phyloP scores from a whole-genome alignment of 2,329 filamentous ascomycete genomes.

The Metarhizium robertsii region DNA sequence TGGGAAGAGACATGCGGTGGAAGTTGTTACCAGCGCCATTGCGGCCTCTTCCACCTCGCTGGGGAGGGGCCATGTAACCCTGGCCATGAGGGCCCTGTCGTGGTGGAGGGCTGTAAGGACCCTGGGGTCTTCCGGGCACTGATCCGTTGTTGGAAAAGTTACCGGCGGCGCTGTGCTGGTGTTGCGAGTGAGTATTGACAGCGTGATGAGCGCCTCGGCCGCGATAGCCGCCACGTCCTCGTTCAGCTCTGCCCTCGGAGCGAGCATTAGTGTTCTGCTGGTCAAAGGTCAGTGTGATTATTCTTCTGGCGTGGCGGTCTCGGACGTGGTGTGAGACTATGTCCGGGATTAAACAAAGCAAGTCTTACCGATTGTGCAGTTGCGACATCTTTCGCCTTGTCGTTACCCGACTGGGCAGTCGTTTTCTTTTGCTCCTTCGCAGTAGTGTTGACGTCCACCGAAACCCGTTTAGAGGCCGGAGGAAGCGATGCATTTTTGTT shows the following conservation, averaged over 20 bases:
- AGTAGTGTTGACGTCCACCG: slow-evolving; percentile 27
- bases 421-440: slow-evolving; percentile 38
- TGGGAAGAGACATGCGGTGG: slow-evolving; percentile 31
- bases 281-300: not conserved
- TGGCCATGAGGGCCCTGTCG: slow-evolving; percentile 29
- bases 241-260: slow-evolving; percentile 29
- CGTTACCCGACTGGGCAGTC: slow-evolving; percentile 20
- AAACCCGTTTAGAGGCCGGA: slow-evolving; percentile 33
- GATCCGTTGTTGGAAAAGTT: slow-evolving; percentile 27
- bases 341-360: not conserved
- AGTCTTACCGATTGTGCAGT: slow-evolving; percentile 31
- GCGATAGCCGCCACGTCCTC: slow-evolving; percentile 35
- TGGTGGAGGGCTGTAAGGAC: slow-evolving; percentile 34
- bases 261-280: slow-evolving; percentile 17
- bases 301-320: not conserved
- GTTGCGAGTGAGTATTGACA: slow-evolving; percentile 24
- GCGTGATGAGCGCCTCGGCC: slow-evolving; percentile 35
- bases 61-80: slow-evolving; percentile 22
- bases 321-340: not conserved
- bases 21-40: slow-evolving; percentile 22
- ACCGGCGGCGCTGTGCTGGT: slow-evolving; percentile 19
- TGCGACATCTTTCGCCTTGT: slow-evolving; percentile 32
- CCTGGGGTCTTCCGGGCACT: slow-evolving; percentile 22
- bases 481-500: slow-evolving; percentile 26
- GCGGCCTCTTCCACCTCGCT: slow-evolving; percentile 26